Conservation (phyloP, 306 rosid species). For the Medicago truncatula region DNA sequence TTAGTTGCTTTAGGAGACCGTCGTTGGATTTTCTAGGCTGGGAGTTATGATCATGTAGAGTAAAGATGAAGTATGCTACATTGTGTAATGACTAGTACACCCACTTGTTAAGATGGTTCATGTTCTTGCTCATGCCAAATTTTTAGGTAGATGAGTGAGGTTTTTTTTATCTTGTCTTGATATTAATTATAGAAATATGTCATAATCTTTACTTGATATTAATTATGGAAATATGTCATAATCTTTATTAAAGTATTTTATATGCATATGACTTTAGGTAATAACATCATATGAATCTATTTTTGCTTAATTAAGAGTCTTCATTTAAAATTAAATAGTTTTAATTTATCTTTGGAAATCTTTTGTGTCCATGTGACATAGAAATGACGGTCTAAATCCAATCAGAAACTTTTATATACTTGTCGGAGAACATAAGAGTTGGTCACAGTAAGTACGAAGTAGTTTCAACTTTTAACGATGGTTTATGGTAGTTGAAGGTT, state of each 20-base stretch:
- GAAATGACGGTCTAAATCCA: too few relatives aligned
- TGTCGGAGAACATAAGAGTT: too few relatives aligned
- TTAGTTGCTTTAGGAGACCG: conserved; percentile 47
- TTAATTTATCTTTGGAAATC: background rate
- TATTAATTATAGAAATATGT: background rate
- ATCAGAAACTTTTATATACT: too few relatives aligned
- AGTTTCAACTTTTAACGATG: too few relatives aligned
- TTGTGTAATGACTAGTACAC: conserved; percentile 38
- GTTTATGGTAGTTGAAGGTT: too few relatives aligned
- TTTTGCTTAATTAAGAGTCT: background rate
- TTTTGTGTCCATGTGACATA: too few relatives aligned
- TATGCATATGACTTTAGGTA: background rate
- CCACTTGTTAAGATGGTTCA: conserved; percentile 24
- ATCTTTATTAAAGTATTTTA: background rate
- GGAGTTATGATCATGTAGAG: conserved; percentile 15
- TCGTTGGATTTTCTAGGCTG: conserved; percentile 55
- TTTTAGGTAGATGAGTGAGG: background rate
- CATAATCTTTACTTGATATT: background rate
- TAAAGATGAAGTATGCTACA: conserved; percentile 27
- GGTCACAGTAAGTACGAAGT: too few relatives aligned
- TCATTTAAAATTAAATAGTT: too few relatives aligned
- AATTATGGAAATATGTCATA: background rate
- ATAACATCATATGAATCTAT: background rate
- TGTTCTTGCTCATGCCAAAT: background rate
- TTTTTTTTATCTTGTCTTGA: conserved; percentile 7